These are phyloP conservation scores for Astrephomene gubernaculifera DNA, from an alignment of 139 green algal genomes.

Conservation along the genomic window DNA sequence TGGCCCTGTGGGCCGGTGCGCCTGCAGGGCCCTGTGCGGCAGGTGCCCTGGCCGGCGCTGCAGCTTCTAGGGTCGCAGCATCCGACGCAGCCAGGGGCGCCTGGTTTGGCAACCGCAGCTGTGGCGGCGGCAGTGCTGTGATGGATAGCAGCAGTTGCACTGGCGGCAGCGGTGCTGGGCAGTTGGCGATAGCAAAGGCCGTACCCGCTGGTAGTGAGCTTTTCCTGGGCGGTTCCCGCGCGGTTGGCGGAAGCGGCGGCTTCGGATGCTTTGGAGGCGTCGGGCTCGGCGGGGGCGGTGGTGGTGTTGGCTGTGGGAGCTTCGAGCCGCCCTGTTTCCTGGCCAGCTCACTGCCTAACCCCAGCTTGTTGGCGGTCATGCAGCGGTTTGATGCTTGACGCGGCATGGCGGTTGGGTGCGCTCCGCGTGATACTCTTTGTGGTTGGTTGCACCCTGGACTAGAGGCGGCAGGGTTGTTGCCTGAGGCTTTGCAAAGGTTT, in stretches of 20 bases:
- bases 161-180: neutral
- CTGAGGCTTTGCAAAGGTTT: no score
- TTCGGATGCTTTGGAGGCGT: neutral
- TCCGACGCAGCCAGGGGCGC: neutral
- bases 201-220: no score
- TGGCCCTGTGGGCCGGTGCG: no score
- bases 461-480: no score
- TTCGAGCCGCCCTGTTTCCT: neutral
- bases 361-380: conserved; percentile 11
- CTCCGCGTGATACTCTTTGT: no score
- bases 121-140: neutral
- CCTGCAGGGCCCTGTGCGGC: no score
- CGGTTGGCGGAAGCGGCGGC: neutral
- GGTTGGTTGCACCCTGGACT: no score
- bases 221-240: no score
- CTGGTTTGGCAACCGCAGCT: neutral
- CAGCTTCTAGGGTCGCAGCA: no score
- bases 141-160: no score
- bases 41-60: no score
- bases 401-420: no score
- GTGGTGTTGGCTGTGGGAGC: neutral
- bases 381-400: neutral
- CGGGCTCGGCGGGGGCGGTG: neutral
- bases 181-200: neutral
- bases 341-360: neutral